Evolutionary conservation across 257 asterid species (phyloP), one percentile per base, ranked within the genome.

Genomic region (Galeopsis tetrahit): DNA sequence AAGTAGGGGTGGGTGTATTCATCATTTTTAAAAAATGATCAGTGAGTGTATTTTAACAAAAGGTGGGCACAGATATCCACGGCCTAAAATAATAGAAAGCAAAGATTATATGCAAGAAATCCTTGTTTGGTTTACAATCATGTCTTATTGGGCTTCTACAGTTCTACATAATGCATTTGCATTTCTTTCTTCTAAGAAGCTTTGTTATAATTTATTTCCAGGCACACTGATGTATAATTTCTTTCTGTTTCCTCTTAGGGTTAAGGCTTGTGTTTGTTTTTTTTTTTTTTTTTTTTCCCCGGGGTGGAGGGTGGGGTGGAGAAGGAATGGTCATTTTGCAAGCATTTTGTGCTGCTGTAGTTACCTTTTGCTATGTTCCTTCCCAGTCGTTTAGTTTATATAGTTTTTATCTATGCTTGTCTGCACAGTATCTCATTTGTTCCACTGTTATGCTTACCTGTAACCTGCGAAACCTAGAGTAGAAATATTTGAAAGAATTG

Each of bases 151-250:
- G 61, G 61, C 21, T 51, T 75, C 56, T 59, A 7, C 32, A 52
- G n/a, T 51, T 75, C 56, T 59, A 7, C 32, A 52, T 51, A 48
- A 31, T 40, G 11, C 4, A 6, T 60, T 10, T 33, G 28, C 51
- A 40, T 49, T 56, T 57, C 59, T 40, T 52, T 46, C 59, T 59
- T 60, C 44, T 51, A 44, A 57, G 67, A 36, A 58, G 33, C 8
- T 55, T 75, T 63, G 14, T 0, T 51, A 52, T 38, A 69, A 31
- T 51, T 80, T 51, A 56, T 56, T 55, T 39, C 56, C 40, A 39
- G 53, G 34, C 42, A 72, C 33, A 52, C 5, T 15, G 34, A 33
- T 38, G 13, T 42, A 53, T 43, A 2, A 59, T 69, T 56, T 32
- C 60, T 48, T 69, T 76, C 36, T 6, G 42, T 51, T 62, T 56